Percentiles rank a stretch among this genome's conserved stretches.
These are phyloP conservation scores for Podaxis sp. DNA, from an alignment of 768 basidiomycete genomes.

Conservation along the genomic window DNA sequence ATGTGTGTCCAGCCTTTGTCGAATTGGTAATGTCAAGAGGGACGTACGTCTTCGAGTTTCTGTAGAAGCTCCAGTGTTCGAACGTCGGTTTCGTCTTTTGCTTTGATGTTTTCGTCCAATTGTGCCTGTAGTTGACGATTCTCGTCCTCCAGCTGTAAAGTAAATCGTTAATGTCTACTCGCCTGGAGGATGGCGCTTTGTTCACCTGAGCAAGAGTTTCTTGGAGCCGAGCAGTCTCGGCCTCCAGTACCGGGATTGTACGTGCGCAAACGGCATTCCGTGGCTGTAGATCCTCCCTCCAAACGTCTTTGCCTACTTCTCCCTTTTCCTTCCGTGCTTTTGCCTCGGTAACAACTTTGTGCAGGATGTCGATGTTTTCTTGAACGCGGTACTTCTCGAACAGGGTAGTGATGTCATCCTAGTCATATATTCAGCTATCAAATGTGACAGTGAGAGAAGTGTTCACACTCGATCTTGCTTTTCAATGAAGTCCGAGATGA, in stretches of 20 bases:
- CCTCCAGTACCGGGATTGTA: slow-evolving; percentile 54
- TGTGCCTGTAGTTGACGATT: slow-evolving; percentile 45
- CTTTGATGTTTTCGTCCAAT: slow-evolving; percentile 43
- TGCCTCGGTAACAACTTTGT: slow-evolving; percentile 66
- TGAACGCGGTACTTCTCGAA: slow-evolving; percentile 65
- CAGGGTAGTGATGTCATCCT: slow-evolving; percentile 68
- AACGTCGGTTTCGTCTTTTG: slow-evolving; percentile 41
- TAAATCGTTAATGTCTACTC: background rate
- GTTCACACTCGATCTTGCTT: slow-evolving; percentile 47
- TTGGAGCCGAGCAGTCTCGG: slow-evolving; percentile 34
- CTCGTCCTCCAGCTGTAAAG: slow-evolving; percentile 51
- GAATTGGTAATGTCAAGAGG: background rate
- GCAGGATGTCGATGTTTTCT: slow-evolving; percentile 67
- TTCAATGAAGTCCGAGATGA: slow-evolving; percentile 70
- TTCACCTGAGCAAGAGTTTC: slow-evolving; percentile 35
- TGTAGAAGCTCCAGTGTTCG: slow-evolving; percentile 44
- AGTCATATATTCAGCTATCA: background rate
- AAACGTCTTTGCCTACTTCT: slow-evolving; percentile 48
- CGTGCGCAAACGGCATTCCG: slow-evolving; percentile 57
- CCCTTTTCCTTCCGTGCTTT: slow-evolving; percentile 48
- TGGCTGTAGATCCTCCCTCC: slow-evolving; percentile 64
- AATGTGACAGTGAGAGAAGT: slow-evolving; percentile 6
- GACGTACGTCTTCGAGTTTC: slow-evolving; percentile 47
- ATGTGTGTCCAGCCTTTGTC: background rate
- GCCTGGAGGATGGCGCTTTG: background rate